Evolutionary conservation across 2,329 filamentous ascomycete genomes (phyloP), one percentile per base, ranked within the genome.

Genomic region (Neurospora sp.): DNA sequence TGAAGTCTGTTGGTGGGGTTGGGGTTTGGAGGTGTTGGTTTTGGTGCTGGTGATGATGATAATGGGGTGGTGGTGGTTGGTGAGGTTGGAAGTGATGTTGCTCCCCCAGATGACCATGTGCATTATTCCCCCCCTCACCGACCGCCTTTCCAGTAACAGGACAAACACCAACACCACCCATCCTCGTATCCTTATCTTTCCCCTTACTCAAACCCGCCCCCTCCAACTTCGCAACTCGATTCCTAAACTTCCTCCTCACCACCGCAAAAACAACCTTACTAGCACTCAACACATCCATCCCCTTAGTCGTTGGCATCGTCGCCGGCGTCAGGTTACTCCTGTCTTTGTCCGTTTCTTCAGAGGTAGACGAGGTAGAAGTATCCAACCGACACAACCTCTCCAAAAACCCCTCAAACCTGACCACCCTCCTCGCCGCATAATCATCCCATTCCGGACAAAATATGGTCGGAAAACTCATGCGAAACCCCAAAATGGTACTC

Each of bases 201-300:
- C n/a, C 66, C 39, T 17, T 68, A 5, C 13, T 46, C 13, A 52
- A 11, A 13, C 33, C 52, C 13, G 71, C 69, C 52, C 62, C 71
- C 66, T 79, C 76, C 52, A 81, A 72, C 66, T 76, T 76, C 3
- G 79, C 80, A 3, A 83, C 73, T 38, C 82, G 79, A 62, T 76
- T 79, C 52, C 80, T 77, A 74, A 82, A 86, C 77, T 85, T 86
- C 23, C 75, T 75, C 75, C 77, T 81, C 52, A 87, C 79, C 15
- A 84, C 80, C 1, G 77, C 77, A 3, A 87, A 73, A 39, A 87
- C 80, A 8, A 85, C 77, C 66, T 78, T 80, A 62, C 83, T 81
- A 0, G 85, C 85, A 0, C 81, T 80, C 5, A 82, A 74, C 1
- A 83, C 77, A 70, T 86, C 83, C 46, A 81, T 80, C 46, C 75